Evolutionary conservation across 352 stramenopile genomes (phyloP), one percentile per base, ranked within the genome.

Genomic region (Globisporangium echinulatum): DNA sequence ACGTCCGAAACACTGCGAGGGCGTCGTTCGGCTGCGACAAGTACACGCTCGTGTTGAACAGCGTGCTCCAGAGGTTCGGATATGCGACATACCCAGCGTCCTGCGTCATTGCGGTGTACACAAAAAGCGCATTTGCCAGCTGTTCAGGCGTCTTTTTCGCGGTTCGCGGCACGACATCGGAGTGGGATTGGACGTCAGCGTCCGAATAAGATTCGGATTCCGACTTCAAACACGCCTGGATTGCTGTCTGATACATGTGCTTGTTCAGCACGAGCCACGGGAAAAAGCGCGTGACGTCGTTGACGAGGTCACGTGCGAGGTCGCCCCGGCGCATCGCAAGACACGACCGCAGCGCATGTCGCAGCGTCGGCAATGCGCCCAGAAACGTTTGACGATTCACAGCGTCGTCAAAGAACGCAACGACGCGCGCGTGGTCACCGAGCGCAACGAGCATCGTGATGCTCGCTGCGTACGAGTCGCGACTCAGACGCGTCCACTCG

Each of bases 41-140:
- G 54, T 75, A 71, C 11, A 77, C 49, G 33, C 66, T 71, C 57
- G 71, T 60, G 56, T 80, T 77, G 40, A 80, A 69, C 25, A 80
- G 57, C 40, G 65, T 52, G 51, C 69, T 73, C 69, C 71, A 80
- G 44, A 75, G 56, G 7, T 58, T 58, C 8, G 71, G 71, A n/a
- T 64, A 56, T 25, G 73, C 54, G 13, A 75, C 54, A 60, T 77
- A 80, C 19, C 67, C 71, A n/a, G 57, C 67, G 37, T 75, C 66
- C 5, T 66, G 52, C 4, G 15, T 38, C 71, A 75, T 77, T 44
- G 37, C 60, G 4, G 53, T 49, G 53, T 63, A 71, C 38, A 77
- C 46, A 49, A 70, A 66, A 10, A 80, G 54, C n/a, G 71, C 69
- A 51, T 77, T 60, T 0, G 65, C 39, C 3, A 79, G 39, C 36